Base-by-base conservation (phyloP, 768 basidiomycete species). In the Thelephora ganbajun region DNA sequence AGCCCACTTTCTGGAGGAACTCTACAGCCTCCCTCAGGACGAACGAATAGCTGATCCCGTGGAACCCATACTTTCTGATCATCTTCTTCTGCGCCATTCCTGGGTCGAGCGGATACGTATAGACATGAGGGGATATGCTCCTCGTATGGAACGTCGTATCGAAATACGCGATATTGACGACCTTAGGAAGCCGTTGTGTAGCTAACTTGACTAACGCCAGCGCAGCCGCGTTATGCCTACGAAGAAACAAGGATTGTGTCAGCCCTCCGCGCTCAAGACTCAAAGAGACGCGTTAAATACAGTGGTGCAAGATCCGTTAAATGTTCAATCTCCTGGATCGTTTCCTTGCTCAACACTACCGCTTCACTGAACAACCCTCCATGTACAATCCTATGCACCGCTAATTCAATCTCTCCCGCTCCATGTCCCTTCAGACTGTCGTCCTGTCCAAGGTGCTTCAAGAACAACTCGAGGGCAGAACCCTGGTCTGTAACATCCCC, bases 41-140 rank as follows among this genome's bases (percentile, higher is more conserved):
- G 55, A 41, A 64, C 73, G 26, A 51, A 76, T 81, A 85, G 54
- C 80, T 82, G 54, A 91, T 59, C 2, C 92, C 92, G 56, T 96
- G 92, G 62, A 92, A 92, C 14, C 92, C 92, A 57, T 93, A 94
- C 62, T 90, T 92, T 59, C 77, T 78, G 41, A 94, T 69, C 0
- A 84, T 83, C 41, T 78, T 76, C 39, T 74, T 64, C 35, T 67
- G 67, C 0, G 83, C 77, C 39, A 83, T 64, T 7, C 65, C 58
- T 54, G 74, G 82, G 52, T 82, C 66, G 46, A 94, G 80, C 0
- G 89, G 77, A 58, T 91, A 93, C 45, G 76, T 83, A 35, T 83
- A 74, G 47, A 92, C 77, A 56, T 90, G 80, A 4, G 63, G 54
- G 0, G 88, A 87, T 13, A 97, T 73, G 9, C 83, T 72, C 43